Evolutionary conservation across 2,329 filamentous ascomycete genomes (phyloP).

Genomic region (Pestalotiopsis sp.): DNA sequence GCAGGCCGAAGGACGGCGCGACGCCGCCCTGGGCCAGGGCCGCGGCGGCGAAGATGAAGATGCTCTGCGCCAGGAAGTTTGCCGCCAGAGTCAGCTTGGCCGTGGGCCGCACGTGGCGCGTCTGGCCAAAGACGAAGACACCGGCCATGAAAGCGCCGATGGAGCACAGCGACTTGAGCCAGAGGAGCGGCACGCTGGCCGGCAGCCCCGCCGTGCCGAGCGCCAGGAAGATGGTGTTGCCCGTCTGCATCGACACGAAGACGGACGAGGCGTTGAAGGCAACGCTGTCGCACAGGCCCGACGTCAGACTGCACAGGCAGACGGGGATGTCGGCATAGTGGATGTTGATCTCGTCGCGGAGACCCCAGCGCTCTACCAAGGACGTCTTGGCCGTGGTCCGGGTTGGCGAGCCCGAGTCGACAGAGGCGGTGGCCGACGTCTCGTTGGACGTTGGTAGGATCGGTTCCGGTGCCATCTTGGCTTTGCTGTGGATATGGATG

Average conservation of each 20-base stretch:
- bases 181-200: constrained; percentile 50
- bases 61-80: constrained; percentile 55
- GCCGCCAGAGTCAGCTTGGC: constrained; percentile 44
- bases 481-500: neutral
- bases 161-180: constrained; percentile 55
- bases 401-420: neutral
- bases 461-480: constrained; percentile 9
- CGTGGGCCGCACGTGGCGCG: constrained; percentile 35
- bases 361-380: neutral
- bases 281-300: constrained; percentile 42
- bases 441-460: constrained; percentile 13
- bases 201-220: constrained; percentile 59
- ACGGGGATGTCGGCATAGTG: constrained; percentile 37
- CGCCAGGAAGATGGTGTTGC: constrained; percentile 66
- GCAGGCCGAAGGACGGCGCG: constrained; percentile 44
- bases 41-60: constrained; percentile 55
- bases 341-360: constrained; percentile 14
- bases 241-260: constrained; percentile 48
- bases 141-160: constrained; percentile 56
- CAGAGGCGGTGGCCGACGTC: constrained; percentile 7
- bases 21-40: constrained; percentile 49
- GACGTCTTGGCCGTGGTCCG: neutral
- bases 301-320: constrained; percentile 40
- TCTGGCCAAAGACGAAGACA: constrained; percentile 48
- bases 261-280: constrained; percentile 41